Percentiles rank a stretch among this genome's conserved stretches.
Conservation (phyloP, 164 flowering plant species). For the Cinnamomum chago region DNA sequence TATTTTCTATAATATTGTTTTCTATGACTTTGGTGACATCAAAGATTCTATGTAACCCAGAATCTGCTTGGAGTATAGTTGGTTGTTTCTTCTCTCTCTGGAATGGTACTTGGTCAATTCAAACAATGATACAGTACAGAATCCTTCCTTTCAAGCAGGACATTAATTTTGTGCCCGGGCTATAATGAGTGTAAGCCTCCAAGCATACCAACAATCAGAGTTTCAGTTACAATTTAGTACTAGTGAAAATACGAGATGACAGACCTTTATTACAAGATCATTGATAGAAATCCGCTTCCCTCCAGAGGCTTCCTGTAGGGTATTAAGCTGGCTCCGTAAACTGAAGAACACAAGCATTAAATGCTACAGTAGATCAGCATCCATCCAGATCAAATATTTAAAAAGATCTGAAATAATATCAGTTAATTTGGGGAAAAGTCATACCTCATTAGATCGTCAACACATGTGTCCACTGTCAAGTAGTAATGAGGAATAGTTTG, state of each 20-base stretch:
- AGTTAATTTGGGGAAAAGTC: neutral
- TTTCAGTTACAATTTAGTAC: neutral
- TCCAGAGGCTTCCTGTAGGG: slow-evolving; percentile 85
- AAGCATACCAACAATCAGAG: neutral
- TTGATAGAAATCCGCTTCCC: slow-evolving; percentile 84
- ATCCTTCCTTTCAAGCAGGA: too few species aligned
- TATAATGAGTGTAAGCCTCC: neutral
- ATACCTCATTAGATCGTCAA: slow-evolving; percentile 80
- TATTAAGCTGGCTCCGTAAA: slow-evolving; percentile 69
- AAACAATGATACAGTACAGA: too few species aligned
- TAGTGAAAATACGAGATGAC: neutral
- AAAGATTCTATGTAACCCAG: too few species aligned
- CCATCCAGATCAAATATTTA: neutral
- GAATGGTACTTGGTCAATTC: too few species aligned
- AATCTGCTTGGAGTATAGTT: too few species aligned
- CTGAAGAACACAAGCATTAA: slow-evolving; percentile 30
- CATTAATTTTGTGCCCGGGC: neutral
- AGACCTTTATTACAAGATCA: slow-evolving; percentile 96
- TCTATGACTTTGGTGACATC: too few species aligned
- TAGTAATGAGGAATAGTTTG: slow-evolving; percentile 97
- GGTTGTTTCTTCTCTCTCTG: too few species aligned
- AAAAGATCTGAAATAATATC: neutral
- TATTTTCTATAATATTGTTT: too few species aligned
- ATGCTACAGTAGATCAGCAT: neutral
- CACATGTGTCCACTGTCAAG: slow-evolving; percentile 79